Conservation (phyloP, 2,329 filamentous ascomycete species). For the Colletotrichum australisinense region DNA sequence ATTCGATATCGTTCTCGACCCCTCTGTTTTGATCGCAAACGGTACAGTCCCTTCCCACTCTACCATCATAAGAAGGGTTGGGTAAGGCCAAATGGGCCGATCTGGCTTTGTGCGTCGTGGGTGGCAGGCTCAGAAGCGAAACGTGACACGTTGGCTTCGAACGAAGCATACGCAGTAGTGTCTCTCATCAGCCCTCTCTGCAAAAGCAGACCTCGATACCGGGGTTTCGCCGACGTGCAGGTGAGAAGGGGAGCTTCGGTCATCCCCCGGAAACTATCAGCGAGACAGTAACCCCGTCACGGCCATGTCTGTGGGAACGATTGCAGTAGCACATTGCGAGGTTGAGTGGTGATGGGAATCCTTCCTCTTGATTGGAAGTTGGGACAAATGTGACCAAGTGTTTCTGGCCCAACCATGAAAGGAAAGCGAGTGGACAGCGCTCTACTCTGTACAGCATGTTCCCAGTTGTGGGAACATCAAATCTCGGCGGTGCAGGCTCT, state of each 20-base stretch:
- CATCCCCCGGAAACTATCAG: neutral
- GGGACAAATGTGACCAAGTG: neutral
- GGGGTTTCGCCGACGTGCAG: neutral
- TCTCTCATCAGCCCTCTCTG: neutral
- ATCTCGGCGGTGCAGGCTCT: neutral
- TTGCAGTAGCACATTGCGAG: neutral
- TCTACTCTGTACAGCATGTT: neutral
- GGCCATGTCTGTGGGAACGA: neutral
- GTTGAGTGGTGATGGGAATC: neutral
- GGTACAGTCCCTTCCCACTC: slow-evolving; percentile 7
- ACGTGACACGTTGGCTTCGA: slow-evolving; percentile 6
- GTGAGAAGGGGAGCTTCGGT: neutral
- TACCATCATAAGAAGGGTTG: slow-evolving; percentile 2
- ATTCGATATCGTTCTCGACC: neutral
- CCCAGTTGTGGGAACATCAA: slow-evolving; percentile 8
- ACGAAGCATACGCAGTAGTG: neutral
- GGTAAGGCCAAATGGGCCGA: slow-evolving; percentile 12
- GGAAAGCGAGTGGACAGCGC: neutral
- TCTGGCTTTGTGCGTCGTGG: slow-evolving; percentile 15
- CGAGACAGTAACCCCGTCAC: neutral
- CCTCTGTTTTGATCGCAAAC: slow-evolving; percentile 26
- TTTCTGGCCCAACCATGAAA: neutral
- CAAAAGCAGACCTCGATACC: neutral
- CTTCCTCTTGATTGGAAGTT: neutral
- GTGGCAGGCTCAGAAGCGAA: slow-evolving; percentile 4